A percentile compares a stretch with the other conserved stretches of the same genome.
phyloP scores from a whole-genome alignment of 306 rosid species.

The Gleditsia sinensis region DNA sequence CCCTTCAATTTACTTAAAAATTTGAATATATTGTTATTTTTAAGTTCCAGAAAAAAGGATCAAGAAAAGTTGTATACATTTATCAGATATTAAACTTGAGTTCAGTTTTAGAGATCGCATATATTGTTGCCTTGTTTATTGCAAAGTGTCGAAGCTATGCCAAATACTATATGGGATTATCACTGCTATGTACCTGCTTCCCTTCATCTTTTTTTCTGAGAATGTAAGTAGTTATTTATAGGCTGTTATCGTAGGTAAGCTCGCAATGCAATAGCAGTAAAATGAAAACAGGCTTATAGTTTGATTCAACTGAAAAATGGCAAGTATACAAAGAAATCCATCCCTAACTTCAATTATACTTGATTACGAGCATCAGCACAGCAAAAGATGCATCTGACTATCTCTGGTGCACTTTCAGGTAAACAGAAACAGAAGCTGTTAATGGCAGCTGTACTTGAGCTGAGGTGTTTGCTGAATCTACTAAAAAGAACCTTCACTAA shows the following conservation, averaged over 20 bases:
- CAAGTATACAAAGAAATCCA: conserved; percentile 37
- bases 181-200: not conserved
- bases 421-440: conserved; percentile 16
- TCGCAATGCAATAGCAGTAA: conserved; percentile 27
- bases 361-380: conserved; percentile 40
- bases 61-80: too few relatives aligned
- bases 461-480: not conserved
- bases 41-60: conserved; percentile 32
- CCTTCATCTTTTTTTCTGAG: not conserved
- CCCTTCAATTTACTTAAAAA: not conserved
- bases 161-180: conserved; percentile 49
- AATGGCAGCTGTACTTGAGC: not conserved
- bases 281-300: conserved; percentile 33
- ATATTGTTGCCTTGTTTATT: too few relatives aligned
- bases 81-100: conserved; percentile 7
- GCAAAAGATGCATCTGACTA: conserved; percentile 46
- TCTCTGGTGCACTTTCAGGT: conserved; percentile 54
- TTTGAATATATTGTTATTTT: conserved; percentile 41
- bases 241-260: conserved; percentile 37
- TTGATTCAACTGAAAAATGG: conserved; percentile 39
- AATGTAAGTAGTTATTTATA: not conserved
- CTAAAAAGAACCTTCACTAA: conserved; percentile 5
- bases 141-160: conserved; percentile 58
- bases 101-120: conserved; percentile 49
- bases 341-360: conserved; percentile 40